phyloP scores from a whole-genome alignment of 179 eudicot species.

The Beta macrorhiza region DNA sequence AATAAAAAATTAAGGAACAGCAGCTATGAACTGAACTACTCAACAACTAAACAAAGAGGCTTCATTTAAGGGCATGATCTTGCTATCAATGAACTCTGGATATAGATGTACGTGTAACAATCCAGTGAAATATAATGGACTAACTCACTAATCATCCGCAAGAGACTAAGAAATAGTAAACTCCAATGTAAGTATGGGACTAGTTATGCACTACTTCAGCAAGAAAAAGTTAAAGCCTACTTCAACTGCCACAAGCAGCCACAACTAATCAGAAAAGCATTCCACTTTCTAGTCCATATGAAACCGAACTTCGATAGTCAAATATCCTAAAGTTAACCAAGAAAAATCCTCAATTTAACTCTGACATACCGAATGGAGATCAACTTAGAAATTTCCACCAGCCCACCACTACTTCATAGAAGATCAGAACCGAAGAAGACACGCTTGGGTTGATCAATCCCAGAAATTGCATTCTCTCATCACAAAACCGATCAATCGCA shows the following conservation, averaged over 20 bases:
- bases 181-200: no score
- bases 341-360: constrained; percentile 12
- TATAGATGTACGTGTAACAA: no score
- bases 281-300: not conserved
- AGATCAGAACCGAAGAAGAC: constrained; percentile 26
- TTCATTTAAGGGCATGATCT: no score
- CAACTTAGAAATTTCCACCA: constrained; percentile 28
- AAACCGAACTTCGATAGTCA: not conserved
- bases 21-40: no score
- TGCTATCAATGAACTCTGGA: no score
- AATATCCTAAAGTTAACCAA: not conserved
- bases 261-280: not conserved
- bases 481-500: not conserved
- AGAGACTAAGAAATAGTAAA: not conserved
- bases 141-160: not conserved
- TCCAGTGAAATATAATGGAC: not conserved
- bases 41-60: no score
- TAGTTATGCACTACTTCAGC: not conserved
- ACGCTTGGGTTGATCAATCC: constrained; percentile 43
- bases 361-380: constrained; percentile 38
- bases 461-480: constrained; percentile 22
- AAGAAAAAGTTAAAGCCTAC: not conserved
- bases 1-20: no score
- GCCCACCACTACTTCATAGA: constrained; percentile 37
- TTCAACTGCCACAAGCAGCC: constrained; percentile 4